Evolutionary conservation across 2,329 filamentous ascomycete genomes (phyloP).

Genomic region (Alternaria burnsii): DNA sequence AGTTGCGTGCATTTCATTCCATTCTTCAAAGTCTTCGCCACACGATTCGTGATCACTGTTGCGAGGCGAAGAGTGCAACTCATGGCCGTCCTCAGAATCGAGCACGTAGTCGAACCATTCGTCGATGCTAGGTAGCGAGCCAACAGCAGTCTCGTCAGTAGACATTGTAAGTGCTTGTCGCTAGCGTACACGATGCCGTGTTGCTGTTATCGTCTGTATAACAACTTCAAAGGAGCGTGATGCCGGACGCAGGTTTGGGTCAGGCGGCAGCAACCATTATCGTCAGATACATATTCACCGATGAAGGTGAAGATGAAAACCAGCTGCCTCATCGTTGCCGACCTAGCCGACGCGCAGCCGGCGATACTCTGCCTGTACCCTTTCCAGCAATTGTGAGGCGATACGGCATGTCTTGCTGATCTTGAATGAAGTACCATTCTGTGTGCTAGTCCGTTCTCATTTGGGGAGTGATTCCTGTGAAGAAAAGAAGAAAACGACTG

Average conservation of each 20-base stretch:
- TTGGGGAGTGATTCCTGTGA: fast-evolving
- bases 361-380: fast-evolving
- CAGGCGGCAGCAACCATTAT: neutral
- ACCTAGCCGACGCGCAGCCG: fast-evolving
- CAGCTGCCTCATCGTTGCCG: neutral
- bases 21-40: too few relatives aligned
- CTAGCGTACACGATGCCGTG: neutral
- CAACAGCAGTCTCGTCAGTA: too few relatives aligned
- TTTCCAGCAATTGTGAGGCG: neutral
- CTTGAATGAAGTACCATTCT: fast-evolving
- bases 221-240: too few relatives aligned
- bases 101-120: too few relatives aligned
- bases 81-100: too few relatives aligned
- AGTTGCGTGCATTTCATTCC: neutral
- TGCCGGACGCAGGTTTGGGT: too few relatives aligned
- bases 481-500: too few relatives aligned
- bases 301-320: neutral
- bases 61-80: too few relatives aligned
- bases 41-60: too few relatives aligned
- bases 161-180: too few relatives aligned
- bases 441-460: fast-evolving
- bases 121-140: too few relatives aligned
- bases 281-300: neutral
- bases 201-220: too few relatives aligned
- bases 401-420: neutral